These are phyloP conservation scores for Diaporthe eres DNA, from an alignment of 2,329 filamentous ascomycete species.

Conservation along the genomic window DNA sequence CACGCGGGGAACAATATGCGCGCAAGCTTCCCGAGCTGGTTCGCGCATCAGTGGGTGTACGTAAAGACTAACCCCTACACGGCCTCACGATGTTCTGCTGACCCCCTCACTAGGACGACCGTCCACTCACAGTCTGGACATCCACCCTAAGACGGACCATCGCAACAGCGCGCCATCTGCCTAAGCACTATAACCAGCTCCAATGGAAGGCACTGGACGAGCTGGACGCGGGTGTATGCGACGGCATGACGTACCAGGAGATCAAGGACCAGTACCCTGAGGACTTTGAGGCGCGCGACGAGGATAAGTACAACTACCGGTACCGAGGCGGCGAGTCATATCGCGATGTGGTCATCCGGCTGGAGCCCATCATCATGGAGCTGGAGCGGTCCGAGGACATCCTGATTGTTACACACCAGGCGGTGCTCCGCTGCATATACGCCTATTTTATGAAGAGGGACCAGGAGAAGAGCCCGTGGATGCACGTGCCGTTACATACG, in stretches of 20 bases:
- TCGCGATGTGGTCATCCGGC: constrained; percentile 95
- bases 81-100: constrained; percentile 47
- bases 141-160: constrained; percentile 84
- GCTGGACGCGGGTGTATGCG: constrained; percentile 95
- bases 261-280: constrained; percentile 93
- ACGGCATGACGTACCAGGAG: constrained; percentile 95
- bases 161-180: constrained; percentile 88
- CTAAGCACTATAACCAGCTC: constrained; percentile 87
- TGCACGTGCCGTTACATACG: constrained; percentile 97
- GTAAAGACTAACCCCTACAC: constrained; percentile 48
- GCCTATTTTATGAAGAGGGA: constrained; percentile 99
- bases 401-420: constrained; percentile 97
- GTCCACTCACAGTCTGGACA: constrained; percentile 74
- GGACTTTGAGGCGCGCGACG: constrained; percentile 94
- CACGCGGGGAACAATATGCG: constrained; percentile 89
- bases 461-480: constrained; percentile 95
- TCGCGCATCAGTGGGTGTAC: constrained; percentile 86
- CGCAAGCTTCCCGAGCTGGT: constrained; percentile 87
- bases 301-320: constrained; percentile 99
- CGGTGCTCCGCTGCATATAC: constrained; percentile 96
- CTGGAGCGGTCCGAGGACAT: constrained; percentile 96
- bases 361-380: constrained; percentile 99
- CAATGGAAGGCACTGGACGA: constrained; percentile 99
- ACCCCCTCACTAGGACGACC: constrained; percentile 63
- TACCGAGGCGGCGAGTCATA: constrained; percentile 97